Evolutionary conservation across 768 basidiomycete species (phyloP), one percentile per base, ranked within the genome.

Genomic region (Flagelloscypha sp.): DNA sequence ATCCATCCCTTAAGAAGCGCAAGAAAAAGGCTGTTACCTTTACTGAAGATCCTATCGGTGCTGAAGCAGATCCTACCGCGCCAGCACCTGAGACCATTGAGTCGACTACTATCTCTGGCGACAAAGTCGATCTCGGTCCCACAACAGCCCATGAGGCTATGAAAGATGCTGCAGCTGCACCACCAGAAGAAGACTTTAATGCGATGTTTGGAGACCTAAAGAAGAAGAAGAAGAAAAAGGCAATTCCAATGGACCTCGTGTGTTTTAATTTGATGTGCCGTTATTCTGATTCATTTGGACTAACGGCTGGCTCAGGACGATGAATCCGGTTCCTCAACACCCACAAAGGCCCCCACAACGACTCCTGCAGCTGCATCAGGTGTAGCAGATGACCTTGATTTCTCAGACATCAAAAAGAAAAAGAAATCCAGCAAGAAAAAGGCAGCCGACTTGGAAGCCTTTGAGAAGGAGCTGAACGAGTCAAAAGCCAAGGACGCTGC

Each of bases 361-460:
- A 65, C 56, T 22, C 54, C 50, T 41, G 48, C 47, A 4, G 47
- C 46, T 16, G 35, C 49, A 29, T 48, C 46, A 9, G 41, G 69
- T 38, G 67, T 67, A 4, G 65, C 74, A 8, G 88, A 84, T 42
- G 92, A 92, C 48, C 70, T 93, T 40, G 87, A 90, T 62, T 97
- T 97, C 56, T 88, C 85, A 6, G 94, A 97, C 55, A 70, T 97
- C 57, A 95, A 97, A 68, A 94, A 92, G 71, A 93, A 93, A 69
- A 93, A 90, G 64, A 92, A 92, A 54, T 69, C 72, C 20, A 63
- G 72, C 41, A 80, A 81, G 63, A 94, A 93, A 67, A 97, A 94
- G 64, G 74, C 82, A 13, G 79, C 84, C 35, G 88, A 92, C 55
- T 65, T 94, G 48, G 89, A 94, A 54, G 92, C 87, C 1, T 94